Evolutionary conservation across 2,329 filamentous ascomycete genomes (phyloP).

Genomic region (Dryadomyces sulphureus): DNA sequence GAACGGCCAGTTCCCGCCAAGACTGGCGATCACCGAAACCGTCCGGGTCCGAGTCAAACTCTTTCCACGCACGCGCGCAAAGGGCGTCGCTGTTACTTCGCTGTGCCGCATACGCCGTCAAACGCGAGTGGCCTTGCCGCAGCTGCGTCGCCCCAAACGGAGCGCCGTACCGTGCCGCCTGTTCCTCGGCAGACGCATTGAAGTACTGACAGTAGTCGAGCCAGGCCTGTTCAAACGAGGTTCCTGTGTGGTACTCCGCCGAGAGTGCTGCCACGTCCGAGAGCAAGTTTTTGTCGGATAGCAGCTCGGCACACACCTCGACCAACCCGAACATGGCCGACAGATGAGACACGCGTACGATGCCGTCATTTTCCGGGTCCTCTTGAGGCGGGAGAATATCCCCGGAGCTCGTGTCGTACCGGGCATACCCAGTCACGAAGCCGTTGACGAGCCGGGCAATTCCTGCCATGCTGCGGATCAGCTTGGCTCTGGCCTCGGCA

Average conservation of each 20-base stretch:
- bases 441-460: conserved; percentile 41
- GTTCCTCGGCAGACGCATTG: conserved; percentile 30
- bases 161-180: conserved; percentile 35
- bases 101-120: conserved; percentile 38
- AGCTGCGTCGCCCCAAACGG: conserved; percentile 26
- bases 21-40: conserved; percentile 26
- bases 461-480: conserved; percentile 31
- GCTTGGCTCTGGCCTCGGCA: conserved; percentile 36
- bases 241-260: background rate
- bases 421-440: conserved; percentile 1
- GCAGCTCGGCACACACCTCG: conserved; percentile 40
- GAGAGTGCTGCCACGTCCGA: background rate
- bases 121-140: conserved; percentile 40
- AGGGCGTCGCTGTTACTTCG: background rate
- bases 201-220: conserved; percentile 48
- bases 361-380: conserved; percentile 35
- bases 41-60: conserved; percentile 34
- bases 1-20: too few relatives aligned
- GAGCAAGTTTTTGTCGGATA: conserved; percentile 20
- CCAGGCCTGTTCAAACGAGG: conserved; percentile 37
- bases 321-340: conserved; percentile 42
- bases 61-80: conserved; percentile 28
- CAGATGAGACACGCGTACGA: conserved; percentile 37
- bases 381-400: conserved; percentile 37
- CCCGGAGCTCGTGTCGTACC: conserved; percentile 34